phyloP scores from a whole-genome alignment of 2,329 filamentous ascomycete species.

The Botrytis aclada region DNA sequence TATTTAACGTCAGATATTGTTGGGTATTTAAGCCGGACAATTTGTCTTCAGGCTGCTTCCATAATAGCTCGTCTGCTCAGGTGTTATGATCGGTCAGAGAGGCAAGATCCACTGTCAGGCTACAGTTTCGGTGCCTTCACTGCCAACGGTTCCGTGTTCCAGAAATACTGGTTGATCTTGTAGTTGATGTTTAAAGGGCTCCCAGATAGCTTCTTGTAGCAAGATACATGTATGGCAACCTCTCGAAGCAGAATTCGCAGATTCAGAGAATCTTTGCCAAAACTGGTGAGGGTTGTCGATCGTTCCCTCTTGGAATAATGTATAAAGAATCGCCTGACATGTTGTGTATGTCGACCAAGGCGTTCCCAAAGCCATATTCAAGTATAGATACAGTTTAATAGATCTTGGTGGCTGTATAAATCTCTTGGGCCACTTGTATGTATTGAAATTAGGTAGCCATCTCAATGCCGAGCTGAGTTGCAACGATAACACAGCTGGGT shows the following conservation, averaged over 20 bases:
- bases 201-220: not conserved
- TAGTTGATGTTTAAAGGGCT: not conserved
- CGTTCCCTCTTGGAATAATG: not conserved
- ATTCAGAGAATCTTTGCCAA: not conserved
- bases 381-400: not conserved
- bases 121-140: not conserved
- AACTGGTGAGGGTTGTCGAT: not conserved
- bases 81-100: not conserved
- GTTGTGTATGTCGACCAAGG: not conserved
- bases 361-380: not conserved
- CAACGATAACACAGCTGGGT: not conserved
- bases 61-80: not conserved
- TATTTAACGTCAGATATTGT: not conserved
- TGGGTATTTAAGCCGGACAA: not conserved
- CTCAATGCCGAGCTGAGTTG: not conserved
- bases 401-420: not conserved
- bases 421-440: not conserved
- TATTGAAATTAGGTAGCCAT: not conserved
- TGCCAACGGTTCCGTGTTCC: not conserved
- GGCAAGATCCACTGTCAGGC: not conserved
- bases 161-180: not conserved
- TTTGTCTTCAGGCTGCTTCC: not conserved
- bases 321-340: not conserved
- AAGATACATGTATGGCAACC: not conserved
- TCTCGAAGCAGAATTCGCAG: not conserved